A percentile compares a stretch with the other conserved stretches of the same genome.
Conservation (phyloP, 345 rosid species). For the Raphanus raphanistrum region DNA sequence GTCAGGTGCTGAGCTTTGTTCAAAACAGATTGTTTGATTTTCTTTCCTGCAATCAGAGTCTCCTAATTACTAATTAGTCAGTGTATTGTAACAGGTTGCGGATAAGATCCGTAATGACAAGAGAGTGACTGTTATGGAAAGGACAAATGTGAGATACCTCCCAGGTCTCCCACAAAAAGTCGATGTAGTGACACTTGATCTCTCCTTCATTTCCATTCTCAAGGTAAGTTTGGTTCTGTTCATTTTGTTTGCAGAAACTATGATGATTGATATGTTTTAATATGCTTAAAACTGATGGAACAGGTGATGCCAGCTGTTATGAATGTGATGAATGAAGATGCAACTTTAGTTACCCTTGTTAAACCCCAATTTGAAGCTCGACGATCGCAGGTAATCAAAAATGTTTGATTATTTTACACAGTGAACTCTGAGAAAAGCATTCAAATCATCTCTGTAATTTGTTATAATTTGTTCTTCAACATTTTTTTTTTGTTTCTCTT, state of each 20-base stretch:
- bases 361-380: constrained; percentile 98
- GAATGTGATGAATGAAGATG: constrained; percentile 81
- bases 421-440: not conserved
- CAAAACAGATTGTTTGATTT: not conserved
- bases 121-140: constrained; percentile 70
- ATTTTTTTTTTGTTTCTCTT: not conserved
- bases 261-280: not conserved
- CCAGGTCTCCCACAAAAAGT: constrained; percentile 78
- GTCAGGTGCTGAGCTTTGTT: constrained; percentile 61
- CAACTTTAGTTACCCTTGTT: constrained; percentile 69
- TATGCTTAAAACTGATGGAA: not conserved
- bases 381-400: constrained; percentile 68
- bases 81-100: constrained; percentile 62
- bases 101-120: constrained; percentile 80
- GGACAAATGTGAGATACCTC: constrained; percentile 88
- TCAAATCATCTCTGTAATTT: not conserved
- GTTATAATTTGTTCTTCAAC: not conserved
- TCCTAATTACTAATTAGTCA: not conserved
- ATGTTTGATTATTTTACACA: not conserved
- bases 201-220: constrained; percentile 92
- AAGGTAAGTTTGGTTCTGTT: constrained; percentile 48
- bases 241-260: not conserved
- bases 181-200: constrained; percentile 92
- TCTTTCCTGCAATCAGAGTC: not conserved
- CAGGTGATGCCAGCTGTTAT: constrained; percentile 95